phyloP scores from a whole-genome alignment of 208 protist genomes.

The Leishmania tarentolae region DNA sequence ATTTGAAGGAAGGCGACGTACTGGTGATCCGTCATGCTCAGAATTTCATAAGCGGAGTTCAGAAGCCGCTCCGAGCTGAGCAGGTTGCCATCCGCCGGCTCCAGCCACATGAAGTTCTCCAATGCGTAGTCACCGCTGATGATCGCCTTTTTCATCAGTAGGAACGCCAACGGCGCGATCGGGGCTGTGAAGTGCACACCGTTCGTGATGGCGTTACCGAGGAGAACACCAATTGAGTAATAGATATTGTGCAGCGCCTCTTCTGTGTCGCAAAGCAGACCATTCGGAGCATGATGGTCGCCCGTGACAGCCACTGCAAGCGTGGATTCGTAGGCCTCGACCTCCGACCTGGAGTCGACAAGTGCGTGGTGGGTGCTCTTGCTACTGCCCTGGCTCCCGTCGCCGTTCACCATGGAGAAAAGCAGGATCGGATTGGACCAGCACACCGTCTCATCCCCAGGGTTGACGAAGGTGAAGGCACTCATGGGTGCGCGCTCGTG shows the following conservation, averaged over 20 bases:
- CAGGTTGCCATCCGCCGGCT: constrained; percentile 58
- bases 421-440: constrained; percentile 54
- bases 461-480: constrained; percentile 42
- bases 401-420: constrained; percentile 11
- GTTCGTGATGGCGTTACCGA: constrained; percentile 62
- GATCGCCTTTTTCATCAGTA: constrained; percentile 46
- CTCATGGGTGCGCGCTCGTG: constrained; percentile 53
- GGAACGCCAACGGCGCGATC: constrained; percentile 55
- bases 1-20: constrained; percentile 40
- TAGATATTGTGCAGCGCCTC: constrained; percentile 43
- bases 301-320: neutral
- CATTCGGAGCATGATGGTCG: neutral
- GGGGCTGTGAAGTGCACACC: constrained; percentile 49
- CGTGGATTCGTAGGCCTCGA: neutral
- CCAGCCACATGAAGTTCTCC: constrained; percentile 43
- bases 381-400: neutral
- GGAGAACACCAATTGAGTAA: constrained; percentile 48
- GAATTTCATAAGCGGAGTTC: constrained; percentile 43
- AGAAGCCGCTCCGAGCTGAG: constrained; percentile 40
- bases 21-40: constrained; percentile 48
- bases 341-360: neutral
- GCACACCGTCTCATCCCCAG: constrained; percentile 27
- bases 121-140: constrained; percentile 43
- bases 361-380: constrained; percentile 1
- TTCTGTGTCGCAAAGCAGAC: constrained; percentile 37